Base-by-base conservation (phyloP, 495 filamentous ascomycete species). In the Penicillium fimorum region DNA sequence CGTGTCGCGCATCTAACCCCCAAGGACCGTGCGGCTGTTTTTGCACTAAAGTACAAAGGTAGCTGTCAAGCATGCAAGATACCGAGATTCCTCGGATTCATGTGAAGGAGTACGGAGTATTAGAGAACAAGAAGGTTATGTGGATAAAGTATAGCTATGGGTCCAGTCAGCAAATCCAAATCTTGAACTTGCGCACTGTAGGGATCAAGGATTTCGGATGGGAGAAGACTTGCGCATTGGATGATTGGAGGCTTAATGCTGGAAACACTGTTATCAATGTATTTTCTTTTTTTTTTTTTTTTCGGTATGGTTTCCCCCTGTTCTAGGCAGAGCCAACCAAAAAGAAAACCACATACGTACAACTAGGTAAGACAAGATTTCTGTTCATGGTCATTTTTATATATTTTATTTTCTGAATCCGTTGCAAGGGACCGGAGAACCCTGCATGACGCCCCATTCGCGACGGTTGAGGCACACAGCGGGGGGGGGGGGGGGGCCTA, bases 1-100 rank as follows among this genome's bases (percentile, higher is more conserved):
- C 12, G 5, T 46, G 24, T 29, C 24, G 13, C 7, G 43, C 43
- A 46, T 47, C 44, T 42, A 35, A 17, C 13, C 27, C 29, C 8
- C 41, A 15, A 43, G 20, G 0, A 10, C 20, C 17, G 20, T 24
- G 20, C 10, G 38, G 18, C 38, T 41, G 15, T 11, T 17, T 41
- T 17, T 41, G 38, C 54, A 43, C 46, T 32, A 43, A 38, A 53
- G 60, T 57, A 43, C 53, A 18, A 18, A 45, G 42, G 22, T 45
- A 25, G 43, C 62, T 65, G 62, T 62, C 62, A 63, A 62, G 59
- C 57, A 65, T 64, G 64, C 61, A 43, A 64, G 61, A 60, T 60
- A 61, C 57, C 59, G 62, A 50, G 30, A 50, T 50, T 54, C 29
- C 35, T 56, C 61, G 59, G 59, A 35, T 61, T 67, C 61, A 64